Base-by-base conservation (phyloP, 192 early-diverging fungal species). In the Entrophospora sp. region DNA sequence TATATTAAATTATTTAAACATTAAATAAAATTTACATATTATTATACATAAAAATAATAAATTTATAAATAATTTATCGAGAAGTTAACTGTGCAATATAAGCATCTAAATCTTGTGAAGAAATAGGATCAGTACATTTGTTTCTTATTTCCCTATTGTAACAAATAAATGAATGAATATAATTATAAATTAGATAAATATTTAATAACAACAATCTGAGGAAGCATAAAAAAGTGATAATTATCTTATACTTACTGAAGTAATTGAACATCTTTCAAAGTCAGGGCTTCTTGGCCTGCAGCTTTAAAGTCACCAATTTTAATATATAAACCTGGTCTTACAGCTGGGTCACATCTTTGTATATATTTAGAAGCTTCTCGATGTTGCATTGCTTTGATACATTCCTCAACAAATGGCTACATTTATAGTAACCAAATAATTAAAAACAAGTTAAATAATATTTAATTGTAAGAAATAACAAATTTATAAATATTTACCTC, bases 371-470 rank as follows among this genome's bases (percentile, higher is more conserved):
- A 71, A 0, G 90, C 90, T 63, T 92, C 90, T 27, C 82, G 81
- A 58, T 79, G 83, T 73, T 89, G 87, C 62, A 83, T 75, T 7
- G 88, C 89, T 46, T 82, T 82, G 16, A 91, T 79, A 65, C 90
- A 92, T 49, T 89, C 89, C 61, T 89, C 86, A 8, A 89, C 89
- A 77, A 92, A 92, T 10, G 90, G 87, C 32, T 85, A 65, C 18
- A 18, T 12, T 28, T 20, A 27, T 9, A n/a, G n/a, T n/a, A n/a
- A n/a, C n/a, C 24, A 34, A 16, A 64, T 44, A 25, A 40, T 7
- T 4, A 2, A 7, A 35, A 20, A 38, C 30, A 27, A 28, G 38
- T 27, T 35, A 49, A 12, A 14, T 4, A 38, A 13, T 18, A 40
- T 40, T 14, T 24, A 35, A 57, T 12, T 14, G 4, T 22, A 28